Evolutionary conservation across 257 asterid genomes (phyloP).

Genomic region (Verbascum thapsus): DNA sequence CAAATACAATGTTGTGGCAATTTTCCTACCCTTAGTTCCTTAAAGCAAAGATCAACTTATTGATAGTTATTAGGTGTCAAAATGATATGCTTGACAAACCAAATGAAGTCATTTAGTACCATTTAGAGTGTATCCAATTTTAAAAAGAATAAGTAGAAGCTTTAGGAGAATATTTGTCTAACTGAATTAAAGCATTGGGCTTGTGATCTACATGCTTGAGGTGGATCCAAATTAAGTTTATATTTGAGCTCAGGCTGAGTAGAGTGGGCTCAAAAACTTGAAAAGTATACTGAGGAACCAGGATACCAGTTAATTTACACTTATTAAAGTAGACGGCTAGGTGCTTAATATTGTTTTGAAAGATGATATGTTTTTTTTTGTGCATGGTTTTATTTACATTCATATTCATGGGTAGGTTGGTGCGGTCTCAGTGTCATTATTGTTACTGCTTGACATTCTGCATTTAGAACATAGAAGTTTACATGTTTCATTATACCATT

Average conservation of each 20-base stretch:
- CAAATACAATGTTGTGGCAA: neutral
- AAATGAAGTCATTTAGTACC: conserved; percentile 12
- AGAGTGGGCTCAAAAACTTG: conserved; percentile 5
- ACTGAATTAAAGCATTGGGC: conserved; percentile 10
- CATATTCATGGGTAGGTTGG: conserved; percentile 21
- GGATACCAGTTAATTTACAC: neutral
- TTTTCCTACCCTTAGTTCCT: neutral
- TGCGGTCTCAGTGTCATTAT: conserved; percentile 4
- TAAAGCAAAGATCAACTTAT: neutral
- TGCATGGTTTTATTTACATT: conserved; percentile 16
- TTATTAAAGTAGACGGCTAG: neutral
- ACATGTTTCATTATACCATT: conserved; percentile 12
- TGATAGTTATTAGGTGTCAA: conserved; percentile 11
- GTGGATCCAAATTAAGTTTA: conserved; percentile 15
- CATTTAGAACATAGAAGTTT: conserved; percentile 2
- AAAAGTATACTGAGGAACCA: conserved; percentile 4
- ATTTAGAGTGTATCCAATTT: conserved; percentile 3
- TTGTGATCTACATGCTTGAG: conserved; percentile 18
- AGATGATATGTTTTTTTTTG: neutral
- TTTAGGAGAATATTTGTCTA: conserved; percentile 11
- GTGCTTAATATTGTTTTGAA: neutral
- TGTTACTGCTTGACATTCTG: conserved; percentile 11
- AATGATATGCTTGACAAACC: conserved; percentile 13
- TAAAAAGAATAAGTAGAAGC: conserved; percentile 9
- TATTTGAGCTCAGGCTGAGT: conserved; percentile 13